A percentile compares a stretch with the other conserved stretches of the same genome.
Conservation (phyloP, 2,329 filamentous ascomycete species). For the Fusarium globosum region DNA sequence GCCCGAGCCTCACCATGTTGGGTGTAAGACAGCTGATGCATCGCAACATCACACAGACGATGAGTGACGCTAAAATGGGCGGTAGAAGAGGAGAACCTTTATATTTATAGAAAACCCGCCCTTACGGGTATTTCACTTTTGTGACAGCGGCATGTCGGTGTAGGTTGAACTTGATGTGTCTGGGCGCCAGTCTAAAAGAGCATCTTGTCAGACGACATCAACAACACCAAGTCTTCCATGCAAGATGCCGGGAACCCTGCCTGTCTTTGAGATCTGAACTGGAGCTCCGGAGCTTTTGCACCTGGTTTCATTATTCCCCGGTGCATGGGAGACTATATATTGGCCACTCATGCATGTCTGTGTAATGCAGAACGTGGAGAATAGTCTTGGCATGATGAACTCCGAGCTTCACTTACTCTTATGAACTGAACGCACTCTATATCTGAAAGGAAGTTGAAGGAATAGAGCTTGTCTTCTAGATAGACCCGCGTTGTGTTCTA, state of each 20-base stretch:
- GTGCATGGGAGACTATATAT: not conserved
- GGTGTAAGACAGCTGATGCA: not conserved
- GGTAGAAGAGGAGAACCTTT: not conserved
- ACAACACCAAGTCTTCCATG: conserved; percentile 2
- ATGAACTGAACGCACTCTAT: not conserved
- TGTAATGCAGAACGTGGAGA: conserved; percentile 8
- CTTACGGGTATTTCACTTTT: not conserved
- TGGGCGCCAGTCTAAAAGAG: not conserved
- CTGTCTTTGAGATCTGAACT: not conserved
- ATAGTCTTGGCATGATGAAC: conserved; percentile 21
- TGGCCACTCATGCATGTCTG: not conserved
- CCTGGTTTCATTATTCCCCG: not conserved
- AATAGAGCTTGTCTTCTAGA: too few relatives aligned
- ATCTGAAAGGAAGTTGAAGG: too few relatives aligned
- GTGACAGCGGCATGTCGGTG: not conserved
- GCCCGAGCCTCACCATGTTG: not conserved
- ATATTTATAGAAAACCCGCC: not conserved
- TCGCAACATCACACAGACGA: not conserved
- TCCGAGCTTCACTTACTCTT: not conserved
- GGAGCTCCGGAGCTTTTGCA: conserved; percentile 14
- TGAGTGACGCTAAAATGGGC: not conserved
- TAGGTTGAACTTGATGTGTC: not conserved
- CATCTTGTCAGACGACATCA: not conserved
- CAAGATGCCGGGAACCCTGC: not conserved
- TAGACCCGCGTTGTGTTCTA: not conserved